phyloP scores from a whole-genome alignment of 371 early-diverging fungal genomes.

The Lichtheimia ramosa region DNA sequence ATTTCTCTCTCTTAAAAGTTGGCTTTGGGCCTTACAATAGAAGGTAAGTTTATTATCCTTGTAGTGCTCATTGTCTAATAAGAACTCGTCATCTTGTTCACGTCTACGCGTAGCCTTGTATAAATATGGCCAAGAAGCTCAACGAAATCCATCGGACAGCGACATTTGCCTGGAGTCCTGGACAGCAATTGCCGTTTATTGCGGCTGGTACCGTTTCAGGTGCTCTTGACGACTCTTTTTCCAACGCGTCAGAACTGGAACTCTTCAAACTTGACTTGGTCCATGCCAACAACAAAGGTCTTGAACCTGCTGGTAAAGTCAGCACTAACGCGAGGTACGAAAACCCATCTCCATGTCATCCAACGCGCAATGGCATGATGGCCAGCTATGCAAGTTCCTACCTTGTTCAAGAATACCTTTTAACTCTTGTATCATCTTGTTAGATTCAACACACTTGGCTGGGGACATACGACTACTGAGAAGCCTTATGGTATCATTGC shows the following conservation, averaged over 20 bases:
- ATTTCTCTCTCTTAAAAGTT: background rate
- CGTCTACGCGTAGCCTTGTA: background rate
- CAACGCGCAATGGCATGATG: no score
- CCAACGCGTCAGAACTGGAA: conserved; percentile 88
- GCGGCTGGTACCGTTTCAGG: conserved; percentile 97
- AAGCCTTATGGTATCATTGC: conserved; percentile 84
- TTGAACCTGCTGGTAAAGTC: conserved; percentile 62
- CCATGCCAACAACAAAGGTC: conserved; percentile 31
- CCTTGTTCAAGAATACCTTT: no score
- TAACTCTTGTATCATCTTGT: background rate
- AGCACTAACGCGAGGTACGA: conserved; percentile 65
- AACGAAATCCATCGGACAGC: conserved; percentile 81
- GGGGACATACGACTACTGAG: conserved; percentile 65
- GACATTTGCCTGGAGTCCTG: conserved; percentile 83
- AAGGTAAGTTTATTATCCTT: background rate
- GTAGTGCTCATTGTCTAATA: background rate
- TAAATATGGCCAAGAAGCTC: conserved; percentile 49
- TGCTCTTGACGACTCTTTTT: conserved; percentile 94
- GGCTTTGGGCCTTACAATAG: background rate
- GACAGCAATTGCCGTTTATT: conserved; percentile 69
- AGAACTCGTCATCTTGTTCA: conserved; percentile 1
- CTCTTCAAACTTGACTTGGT: conserved; percentile 78
- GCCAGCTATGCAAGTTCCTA: no score
- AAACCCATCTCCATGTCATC: no score
- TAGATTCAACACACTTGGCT: conserved; percentile 82